A percentile compares a stretch with the other conserved stretches of the same genome.
phyloP scores from a whole-genome alignment of 768 basidiomycete genomes.

The Hygrocybe coccinea region DNA sequence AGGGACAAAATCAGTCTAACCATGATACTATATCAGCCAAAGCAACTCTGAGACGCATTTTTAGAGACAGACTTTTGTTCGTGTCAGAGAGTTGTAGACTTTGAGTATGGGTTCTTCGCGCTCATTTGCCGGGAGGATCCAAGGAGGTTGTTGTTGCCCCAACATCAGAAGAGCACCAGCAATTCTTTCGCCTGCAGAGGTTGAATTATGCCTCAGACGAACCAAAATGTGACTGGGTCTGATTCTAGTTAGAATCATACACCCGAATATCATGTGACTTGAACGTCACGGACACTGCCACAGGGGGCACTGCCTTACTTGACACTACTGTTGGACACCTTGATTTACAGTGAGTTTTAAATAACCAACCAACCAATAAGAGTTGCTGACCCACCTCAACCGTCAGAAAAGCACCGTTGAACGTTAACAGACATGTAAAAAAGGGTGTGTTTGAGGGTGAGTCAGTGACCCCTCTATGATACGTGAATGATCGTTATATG shows the following conservation, averaged over 20 bases:
- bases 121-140: constrained; percentile 45
- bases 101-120: constrained; percentile 61
- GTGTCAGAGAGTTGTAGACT: constrained; percentile 91
- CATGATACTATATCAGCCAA: constrained; percentile 7
- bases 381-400: too few species aligned
- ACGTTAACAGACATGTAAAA: too few species aligned
- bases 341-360: too few species aligned
- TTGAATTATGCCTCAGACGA: neutral
- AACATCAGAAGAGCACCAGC: constrained; percentile 39
- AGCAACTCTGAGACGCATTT: constrained; percentile 11
- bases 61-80: constrained; percentile 62
- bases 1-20: constrained; percentile 73
- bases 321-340: too few species aligned
- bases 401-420: too few species aligned
- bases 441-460: too few species aligned
- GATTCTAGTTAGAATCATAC: constrained; percentile 4
- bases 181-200: neutral
- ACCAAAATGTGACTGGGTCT: neutral
- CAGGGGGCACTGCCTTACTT: too few species aligned
- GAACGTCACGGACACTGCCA: too few species aligned
- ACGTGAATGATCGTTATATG: too few species aligned
- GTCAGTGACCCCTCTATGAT: too few species aligned
- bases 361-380: too few species aligned
- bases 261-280: neutral
- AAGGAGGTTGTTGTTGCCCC: constrained; percentile 58